phyloP scores from a whole-genome alignment of 257 asterid species.

The Solanum chmielewskii region DNA sequence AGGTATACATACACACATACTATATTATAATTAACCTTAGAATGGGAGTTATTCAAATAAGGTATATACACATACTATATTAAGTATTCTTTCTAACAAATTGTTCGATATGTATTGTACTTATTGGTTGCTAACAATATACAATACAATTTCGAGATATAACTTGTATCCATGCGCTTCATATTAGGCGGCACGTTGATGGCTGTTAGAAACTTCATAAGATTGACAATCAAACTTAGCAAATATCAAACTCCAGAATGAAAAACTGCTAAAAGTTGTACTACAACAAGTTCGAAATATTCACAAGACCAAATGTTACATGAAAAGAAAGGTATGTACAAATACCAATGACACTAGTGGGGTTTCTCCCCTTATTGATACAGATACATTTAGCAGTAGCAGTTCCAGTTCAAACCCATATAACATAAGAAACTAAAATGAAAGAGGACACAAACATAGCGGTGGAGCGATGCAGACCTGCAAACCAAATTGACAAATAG shows the following conservation, averaged over 20 bases:
- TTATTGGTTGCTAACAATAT: neutral
- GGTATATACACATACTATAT: neutral
- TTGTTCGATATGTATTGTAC: neutral
- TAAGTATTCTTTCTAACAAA: neutral
- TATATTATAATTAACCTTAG: too few relatives aligned
- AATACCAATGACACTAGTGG: slow-evolving; percentile 6
- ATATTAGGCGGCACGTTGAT: neutral
- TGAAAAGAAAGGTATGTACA: slow-evolving; percentile 2
- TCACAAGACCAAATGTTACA: slow-evolving; percentile 1
- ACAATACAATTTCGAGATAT: neutral
- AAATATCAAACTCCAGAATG: neutral
- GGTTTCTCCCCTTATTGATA: slow-evolving; percentile 27
- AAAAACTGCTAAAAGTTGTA: neutral
- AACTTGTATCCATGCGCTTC: neutral
- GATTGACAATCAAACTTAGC: neutral
- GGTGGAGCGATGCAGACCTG: neutral
- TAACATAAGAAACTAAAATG: neutral
- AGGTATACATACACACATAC: too few relatives aligned
- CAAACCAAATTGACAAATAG: neutral
- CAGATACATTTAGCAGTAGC: slow-evolving; percentile 1
- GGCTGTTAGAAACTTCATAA: neutral
- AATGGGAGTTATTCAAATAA: neutral
- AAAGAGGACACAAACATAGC: neutral
- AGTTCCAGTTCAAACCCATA: slow-evolving; percentile 3
- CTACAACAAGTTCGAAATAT: neutral